Conservation (phyloP, 2,329 filamentous ascomycete genomes). For the Colletotrichum echinochloae region DNA sequence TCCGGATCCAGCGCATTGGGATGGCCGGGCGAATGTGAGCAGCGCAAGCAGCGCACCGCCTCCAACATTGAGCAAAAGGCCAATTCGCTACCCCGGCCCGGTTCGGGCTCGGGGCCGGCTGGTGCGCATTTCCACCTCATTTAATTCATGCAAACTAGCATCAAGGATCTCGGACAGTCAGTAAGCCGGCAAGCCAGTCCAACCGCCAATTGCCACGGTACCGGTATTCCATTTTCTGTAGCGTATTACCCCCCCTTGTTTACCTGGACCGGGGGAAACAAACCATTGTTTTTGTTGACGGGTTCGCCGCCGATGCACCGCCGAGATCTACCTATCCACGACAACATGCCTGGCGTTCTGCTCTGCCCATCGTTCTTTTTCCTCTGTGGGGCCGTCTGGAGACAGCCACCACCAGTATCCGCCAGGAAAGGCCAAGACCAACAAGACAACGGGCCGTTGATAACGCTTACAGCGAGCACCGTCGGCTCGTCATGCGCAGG, state of each 20-base stretch:
- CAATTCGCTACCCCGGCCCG: slow-evolving; percentile 34
- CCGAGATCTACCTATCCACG: background rate
- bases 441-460: slow-evolving; percentile 33
- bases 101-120: slow-evolving; percentile 34
- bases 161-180: slow-evolving; percentile 38
- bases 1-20: slow-evolving; percentile 38
- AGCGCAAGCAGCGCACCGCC: background rate
- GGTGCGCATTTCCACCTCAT: slow-evolving; percentile 40
- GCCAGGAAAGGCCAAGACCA: slow-evolving; percentile 22
- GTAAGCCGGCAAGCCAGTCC: slow-evolving; percentile 23
- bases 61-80: slow-evolving; percentile 19
- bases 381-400: slow-evolving; percentile 28
- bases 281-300: slow-evolving; percentile 38
- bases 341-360: background rate
- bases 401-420: background rate
- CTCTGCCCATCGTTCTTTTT: slow-evolving; percentile 1
- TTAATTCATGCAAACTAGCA: slow-evolving; percentile 42
- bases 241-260: slow-evolving; percentile 21
- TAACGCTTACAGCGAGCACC: slow-evolving; percentile 29
- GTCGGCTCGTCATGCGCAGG: slow-evolving; percentile 31
- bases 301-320: slow-evolving; percentile 27
- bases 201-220: slow-evolving; percentile 27
- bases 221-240: background rate
- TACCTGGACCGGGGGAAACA: slow-evolving; percentile 32
- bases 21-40: slow-evolving; percentile 20